Conservation (phyloP, 2,329 filamentous ascomycete genomes). For the Neopestalotiopsis sp. region DNA sequence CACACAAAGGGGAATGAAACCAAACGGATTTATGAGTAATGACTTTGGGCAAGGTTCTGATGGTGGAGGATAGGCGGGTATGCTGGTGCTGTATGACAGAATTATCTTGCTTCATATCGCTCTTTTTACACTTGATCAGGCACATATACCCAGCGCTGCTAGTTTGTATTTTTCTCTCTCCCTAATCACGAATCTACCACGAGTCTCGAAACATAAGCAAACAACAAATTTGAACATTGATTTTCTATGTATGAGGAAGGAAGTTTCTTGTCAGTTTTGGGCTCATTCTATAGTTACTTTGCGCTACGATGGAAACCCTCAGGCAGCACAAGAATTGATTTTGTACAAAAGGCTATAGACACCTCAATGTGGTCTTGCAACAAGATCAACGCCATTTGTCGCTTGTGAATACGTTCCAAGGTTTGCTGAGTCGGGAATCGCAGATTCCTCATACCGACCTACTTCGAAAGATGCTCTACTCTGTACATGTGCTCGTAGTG, state of each 20-base stretch:
- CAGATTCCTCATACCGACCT: slow-evolving; percentile 61
- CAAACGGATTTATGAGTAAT: slow-evolving; percentile 4
- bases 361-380: too few species aligned
- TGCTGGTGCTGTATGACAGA: neutral
- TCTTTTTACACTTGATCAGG: slow-evolving; percentile 12
- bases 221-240: neutral
- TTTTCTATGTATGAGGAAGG: neutral
- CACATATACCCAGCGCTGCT: slow-evolving; percentile 14
- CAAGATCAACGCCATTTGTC: slow-evolving; percentile 32
- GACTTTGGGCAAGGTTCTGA: slow-evolving; percentile 1
- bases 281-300: neutral
- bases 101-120: slow-evolving; percentile 5
- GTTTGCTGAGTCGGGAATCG: slow-evolving; percentile 58
- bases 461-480: slow-evolving; percentile 37
- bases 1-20: neutral
- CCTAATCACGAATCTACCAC: slow-evolving; percentile 2
- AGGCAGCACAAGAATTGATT: neutral
- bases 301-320: neutral
- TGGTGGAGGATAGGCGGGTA: neutral
- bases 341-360: neutral
- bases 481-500: slow-evolving; percentile 48
- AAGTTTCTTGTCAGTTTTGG: neutral
- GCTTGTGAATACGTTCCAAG: slow-evolving; percentile 30
- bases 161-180: slow-evolving; percentile 3
- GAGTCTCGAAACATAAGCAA: neutral